phyloP scores from a whole-genome alignment of 352 stramenopile genomes.

The Globisporangium sylvaticum region DNA sequence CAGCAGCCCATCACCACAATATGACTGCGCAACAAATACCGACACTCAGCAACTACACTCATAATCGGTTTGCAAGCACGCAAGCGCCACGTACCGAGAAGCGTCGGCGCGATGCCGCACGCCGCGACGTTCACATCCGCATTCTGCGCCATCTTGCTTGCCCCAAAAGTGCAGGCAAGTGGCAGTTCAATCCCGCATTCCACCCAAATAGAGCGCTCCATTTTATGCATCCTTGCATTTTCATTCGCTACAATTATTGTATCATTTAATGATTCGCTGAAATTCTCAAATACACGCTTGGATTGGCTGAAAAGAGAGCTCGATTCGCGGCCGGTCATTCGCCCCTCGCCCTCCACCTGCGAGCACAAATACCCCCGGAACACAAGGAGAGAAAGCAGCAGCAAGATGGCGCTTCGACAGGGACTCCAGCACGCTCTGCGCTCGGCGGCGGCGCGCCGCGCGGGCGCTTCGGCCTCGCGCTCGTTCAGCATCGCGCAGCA shows the following conservation, averaged over 20 bases:
- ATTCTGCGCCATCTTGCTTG: slow-evolving; percentile 13
- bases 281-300: background rate
- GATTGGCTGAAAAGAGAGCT: slow-evolving; percentile 16
- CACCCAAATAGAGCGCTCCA: slow-evolving; percentile 2
- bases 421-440: slow-evolving; percentile 49
- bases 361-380: slow-evolving; percentile 31
- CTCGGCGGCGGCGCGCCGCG: slow-evolving; percentile 33
- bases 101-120: slow-evolving; percentile 53
- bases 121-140: slow-evolving; percentile 37
- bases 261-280: background rate
- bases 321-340: slow-evolving; percentile 41
- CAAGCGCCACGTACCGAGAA: slow-evolving; percentile 35
- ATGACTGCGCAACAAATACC: background rate
- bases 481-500: slow-evolving; percentile 50
- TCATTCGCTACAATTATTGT: slow-evolving; percentile 35
- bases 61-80: background rate
- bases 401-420: slow-evolving; percentile 49
- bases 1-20: background rate
- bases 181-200: background rate
- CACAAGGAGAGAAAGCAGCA: background rate
- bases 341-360: background rate
- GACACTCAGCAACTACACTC: background rate
- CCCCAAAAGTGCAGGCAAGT: background rate
- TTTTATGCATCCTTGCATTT: background rate
- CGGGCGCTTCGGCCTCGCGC: slow-evolving; percentile 18